Conservation (phyloP, 2,329 filamentous ascomycete genomes). For the Aspergillus amoenus region DNA sequence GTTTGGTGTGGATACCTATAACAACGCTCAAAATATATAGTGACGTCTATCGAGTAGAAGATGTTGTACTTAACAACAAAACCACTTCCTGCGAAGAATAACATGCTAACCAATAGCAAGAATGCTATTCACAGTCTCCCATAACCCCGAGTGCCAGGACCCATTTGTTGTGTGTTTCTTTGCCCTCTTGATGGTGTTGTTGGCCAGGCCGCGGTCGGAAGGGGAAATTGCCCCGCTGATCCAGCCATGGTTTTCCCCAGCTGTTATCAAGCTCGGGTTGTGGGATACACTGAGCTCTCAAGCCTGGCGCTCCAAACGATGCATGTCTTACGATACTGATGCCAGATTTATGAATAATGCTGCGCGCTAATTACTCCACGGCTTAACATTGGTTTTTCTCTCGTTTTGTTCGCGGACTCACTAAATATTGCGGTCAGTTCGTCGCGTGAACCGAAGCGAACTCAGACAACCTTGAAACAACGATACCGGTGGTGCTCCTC, state of each 20-base stretch:
- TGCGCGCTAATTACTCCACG: not conserved
- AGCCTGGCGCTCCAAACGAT: not conserved
- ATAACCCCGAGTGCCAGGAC: not conserved
- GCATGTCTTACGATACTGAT: not conserved
- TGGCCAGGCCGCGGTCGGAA: slow-evolving; percentile 5
- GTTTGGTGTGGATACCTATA: too few relatives aligned
- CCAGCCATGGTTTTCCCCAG: slow-evolving; percentile 12
- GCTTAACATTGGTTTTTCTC: not conserved
- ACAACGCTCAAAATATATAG: too few relatives aligned
- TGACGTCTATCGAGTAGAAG: too few relatives aligned
- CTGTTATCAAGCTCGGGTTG: not conserved
- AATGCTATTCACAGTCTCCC: not conserved
- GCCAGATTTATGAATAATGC: not conserved
- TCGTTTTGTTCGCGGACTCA: slow-evolving; percentile 8
- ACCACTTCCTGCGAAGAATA: too few relatives aligned
- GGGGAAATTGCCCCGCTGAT: slow-evolving; percentile 15
- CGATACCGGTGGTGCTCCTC: slow-evolving; percentile 12
- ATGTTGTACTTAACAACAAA: too few relatives aligned
- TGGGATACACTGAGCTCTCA: not conserved
- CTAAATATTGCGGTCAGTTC: not conserved
- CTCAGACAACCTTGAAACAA: slow-evolving; percentile 8
- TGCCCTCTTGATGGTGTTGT: not conserved
- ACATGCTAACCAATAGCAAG: too few relatives aligned
- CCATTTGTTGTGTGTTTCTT: not conserved
- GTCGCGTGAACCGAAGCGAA: slow-evolving; percentile 9